Evolutionary conservation across 1,284 basidiomycete species (phyloP).

Genomic region (Violaceomyces palustris): DNA sequence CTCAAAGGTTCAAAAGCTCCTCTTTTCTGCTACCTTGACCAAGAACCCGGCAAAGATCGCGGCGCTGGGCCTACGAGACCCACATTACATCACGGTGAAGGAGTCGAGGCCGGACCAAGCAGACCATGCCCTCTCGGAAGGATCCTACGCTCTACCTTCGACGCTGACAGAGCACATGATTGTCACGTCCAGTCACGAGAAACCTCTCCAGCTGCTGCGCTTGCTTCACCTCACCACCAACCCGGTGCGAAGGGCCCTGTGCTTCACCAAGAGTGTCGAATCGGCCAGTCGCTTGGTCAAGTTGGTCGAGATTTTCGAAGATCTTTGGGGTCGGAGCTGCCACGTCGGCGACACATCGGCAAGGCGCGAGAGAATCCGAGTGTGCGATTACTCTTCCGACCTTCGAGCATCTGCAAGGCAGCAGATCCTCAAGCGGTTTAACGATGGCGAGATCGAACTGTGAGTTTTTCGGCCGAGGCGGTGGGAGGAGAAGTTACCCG

Average conservation of each 20-base stretch:
- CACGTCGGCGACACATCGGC: conserved; percentile 54
- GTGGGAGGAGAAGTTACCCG: too few species aligned
- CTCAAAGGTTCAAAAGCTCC: conserved; percentile 77
- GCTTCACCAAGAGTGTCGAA: conserved; percentile 95
- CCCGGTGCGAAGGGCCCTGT: conserved; percentile 67
- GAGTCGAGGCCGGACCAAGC: conserved; percentile 59
- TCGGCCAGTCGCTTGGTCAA: conserved; percentile 76
- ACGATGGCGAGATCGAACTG: conserved; percentile 75
- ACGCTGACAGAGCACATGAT: conserved; percentile 63
- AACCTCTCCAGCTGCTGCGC: conserved; percentile 84
- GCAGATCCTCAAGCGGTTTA: conserved; percentile 73
- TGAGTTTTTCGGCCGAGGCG: too few species aligned
- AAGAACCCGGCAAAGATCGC: conserved; percentile 87
- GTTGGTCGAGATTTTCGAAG: conserved; percentile 76
- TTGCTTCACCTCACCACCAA: conserved; percentile 62
- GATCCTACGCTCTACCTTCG: conserved; percentile 41
- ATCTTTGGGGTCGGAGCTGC: conserved; percentile 15
- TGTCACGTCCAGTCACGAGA: conserved; percentile 70
- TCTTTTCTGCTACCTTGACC: conserved; percentile 94
- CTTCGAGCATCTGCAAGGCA: conserved; percentile 70
- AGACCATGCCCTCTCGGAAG: conserved; percentile 49
- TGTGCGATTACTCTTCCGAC: conserved; percentile 73
- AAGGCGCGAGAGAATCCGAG: conserved; percentile 58
- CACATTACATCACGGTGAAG: conserved; percentile 82
- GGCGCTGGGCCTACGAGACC: conserved; percentile 70